Conservation (phyloP, 176 grass and related monocot species). For the Eremochloa ophiuroides region DNA sequence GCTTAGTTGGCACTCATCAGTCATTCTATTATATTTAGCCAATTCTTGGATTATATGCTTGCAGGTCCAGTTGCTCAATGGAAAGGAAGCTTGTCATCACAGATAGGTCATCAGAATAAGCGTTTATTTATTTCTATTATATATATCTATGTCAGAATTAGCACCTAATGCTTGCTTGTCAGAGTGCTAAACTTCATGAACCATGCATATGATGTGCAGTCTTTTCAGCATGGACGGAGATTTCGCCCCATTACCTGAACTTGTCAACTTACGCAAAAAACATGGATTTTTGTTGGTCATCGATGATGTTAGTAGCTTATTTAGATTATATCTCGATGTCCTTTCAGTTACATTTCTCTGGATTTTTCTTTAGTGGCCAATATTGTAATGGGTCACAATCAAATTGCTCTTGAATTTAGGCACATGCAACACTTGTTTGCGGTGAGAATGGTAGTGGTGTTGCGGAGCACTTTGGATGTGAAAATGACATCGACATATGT, state of each 20-base stretch:
- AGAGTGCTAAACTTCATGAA: background rate
- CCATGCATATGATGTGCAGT: conserved; percentile 35
- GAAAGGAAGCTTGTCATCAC: conserved; percentile 80
- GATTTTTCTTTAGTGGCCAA: no score
- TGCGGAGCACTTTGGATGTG: conserved; percentile 54
- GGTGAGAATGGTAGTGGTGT: conserved; percentile 74
- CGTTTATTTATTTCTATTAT: no score
- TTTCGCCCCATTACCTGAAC: conserved; percentile 66
- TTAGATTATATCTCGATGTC: no score
- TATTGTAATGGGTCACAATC: no score
- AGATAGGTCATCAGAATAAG: conserved; percentile 34
- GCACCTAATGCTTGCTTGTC: no score
- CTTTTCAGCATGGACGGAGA: conserved; percentile 94
- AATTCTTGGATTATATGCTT: no score
- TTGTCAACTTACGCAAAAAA: conserved; percentile 59
- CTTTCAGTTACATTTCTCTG: background rate
- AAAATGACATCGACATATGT: conserved; percentile 78
- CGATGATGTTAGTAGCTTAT: conserved; percentile 62
- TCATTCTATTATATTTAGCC: no score
- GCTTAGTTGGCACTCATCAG: no score
- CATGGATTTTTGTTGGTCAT: conserved; percentile 76
- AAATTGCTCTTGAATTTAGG: conserved; percentile 29
- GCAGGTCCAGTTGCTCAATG: conserved; percentile 64
- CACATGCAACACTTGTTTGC: conserved; percentile 79
- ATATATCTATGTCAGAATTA: no score